Evolutionary conservation across 192 early-diverging fungal genomes (phyloP), one percentile per base, ranked within the genome.

Genomic region (Kappamyces sp.): DNA sequence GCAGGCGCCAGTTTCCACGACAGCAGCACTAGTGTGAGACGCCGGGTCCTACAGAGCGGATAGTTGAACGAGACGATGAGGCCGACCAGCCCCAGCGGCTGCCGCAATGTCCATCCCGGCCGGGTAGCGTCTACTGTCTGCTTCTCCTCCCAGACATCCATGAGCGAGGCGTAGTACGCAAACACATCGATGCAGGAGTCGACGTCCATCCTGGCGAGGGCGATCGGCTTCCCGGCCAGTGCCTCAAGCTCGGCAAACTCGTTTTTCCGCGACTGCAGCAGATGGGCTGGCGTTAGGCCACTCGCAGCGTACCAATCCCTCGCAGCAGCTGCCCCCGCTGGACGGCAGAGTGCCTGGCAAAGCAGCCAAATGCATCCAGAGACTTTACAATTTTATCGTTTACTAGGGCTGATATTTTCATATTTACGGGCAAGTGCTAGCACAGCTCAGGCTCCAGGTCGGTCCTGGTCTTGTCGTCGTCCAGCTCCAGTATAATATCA

Each of bases 1-100:
- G 68, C 72, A 3, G 72, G 72, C 4, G 50, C 64, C 15, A 74
- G 33, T 45, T 74, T 74, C 65, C 69, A 67, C 8, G 59, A 30
- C 30, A 67, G 11, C 69, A 71, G 66, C n/a, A 67, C 65, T 43
- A 7, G 42, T 33, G 35, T n/a, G 3, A 29, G 29, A 61, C 8
- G 9, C 37, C 12, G 5, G 2, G 9, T 40, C 61, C 32, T 31
- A 64, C 58, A 57, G 3, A 87, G 67, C 0, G 85, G 85, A 41
- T 84, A 85, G 66, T 87, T 85, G 55, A 80, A 87, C 6, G 74
- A 71, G 11, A 73, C 74, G 47, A 83, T 79, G 32, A 76, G 65
- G 0, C 73, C 78, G 14, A 69, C 59, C 0, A 80, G 75, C 45
- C 78, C 78, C 12, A 75, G 54, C 0, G 78, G 75, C 51, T 71